Evolutionary conservation across 768 basidiomycete species (phyloP).

Genomic region (Suillus bovinus): DNA sequence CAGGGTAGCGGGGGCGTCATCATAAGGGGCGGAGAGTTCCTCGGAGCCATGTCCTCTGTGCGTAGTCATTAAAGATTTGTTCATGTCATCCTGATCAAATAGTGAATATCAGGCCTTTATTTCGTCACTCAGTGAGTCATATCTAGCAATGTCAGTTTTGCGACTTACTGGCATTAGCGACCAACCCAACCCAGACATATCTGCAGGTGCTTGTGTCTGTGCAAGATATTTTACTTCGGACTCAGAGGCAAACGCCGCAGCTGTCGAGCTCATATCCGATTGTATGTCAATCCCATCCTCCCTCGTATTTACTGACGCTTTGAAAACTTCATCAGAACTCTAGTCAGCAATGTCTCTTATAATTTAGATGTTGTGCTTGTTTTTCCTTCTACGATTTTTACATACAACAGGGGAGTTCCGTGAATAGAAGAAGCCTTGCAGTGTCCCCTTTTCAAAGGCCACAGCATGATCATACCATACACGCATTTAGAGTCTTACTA

Average conservation of each 20-base stretch:
- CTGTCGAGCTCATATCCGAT: background rate
- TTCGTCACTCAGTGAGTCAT: conserved; percentile 1
- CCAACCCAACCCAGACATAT: background rate
- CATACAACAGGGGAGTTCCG: background rate
- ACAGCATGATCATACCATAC: background rate
- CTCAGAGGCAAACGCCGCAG: conserved; percentile 4
- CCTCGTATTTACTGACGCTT: background rate
- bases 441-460: background rate
- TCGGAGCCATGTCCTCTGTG: conserved; percentile 6
- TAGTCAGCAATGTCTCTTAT: background rate
- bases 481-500: no score
- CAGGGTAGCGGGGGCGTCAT: conserved; percentile 3
- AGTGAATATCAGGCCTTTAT: background rate
- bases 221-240: background rate
- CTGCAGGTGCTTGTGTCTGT: conserved; percentile 1
- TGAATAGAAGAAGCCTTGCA: background rate
- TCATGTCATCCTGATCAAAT: background rate
- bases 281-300: background rate
- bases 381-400: background rate
- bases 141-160: background rate
- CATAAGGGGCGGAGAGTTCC: conserved; percentile 5
- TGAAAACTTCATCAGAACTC: background rate
- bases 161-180: conserved; percentile 4
- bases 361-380: background rate
- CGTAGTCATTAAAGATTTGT: background rate